These are phyloP conservation scores for Isatis tinctoria DNA, from an alignment of 345 rosid species.

Conservation along the genomic window DNA sequence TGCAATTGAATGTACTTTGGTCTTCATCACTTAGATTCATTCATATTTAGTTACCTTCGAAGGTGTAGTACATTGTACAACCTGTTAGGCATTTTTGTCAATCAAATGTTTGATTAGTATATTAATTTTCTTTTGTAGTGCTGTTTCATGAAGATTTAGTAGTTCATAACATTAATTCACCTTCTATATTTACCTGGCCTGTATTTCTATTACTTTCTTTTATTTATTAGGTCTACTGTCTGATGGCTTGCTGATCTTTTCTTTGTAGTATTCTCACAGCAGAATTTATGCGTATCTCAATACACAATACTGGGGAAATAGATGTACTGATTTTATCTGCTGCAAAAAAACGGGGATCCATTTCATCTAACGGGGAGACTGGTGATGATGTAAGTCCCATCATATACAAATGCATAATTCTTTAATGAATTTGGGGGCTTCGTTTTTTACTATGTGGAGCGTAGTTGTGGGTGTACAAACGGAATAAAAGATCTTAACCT, in stretches of 20 bases:
- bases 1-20: background rate
- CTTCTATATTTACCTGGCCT: too few relatives aligned
- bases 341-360: conserved; percentile 61
- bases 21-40: background rate
- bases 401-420: background rate
- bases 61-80: background rate
- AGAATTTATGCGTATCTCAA: conserved; percentile 89
- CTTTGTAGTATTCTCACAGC: conserved; percentile 81
- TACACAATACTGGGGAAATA: conserved; percentile 64
- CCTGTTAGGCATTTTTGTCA: background rate
- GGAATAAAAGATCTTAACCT: background rate
- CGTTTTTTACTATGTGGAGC: conserved; percentile 10
- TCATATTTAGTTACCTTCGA: background rate
- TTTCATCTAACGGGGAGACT: conserved; percentile 50
- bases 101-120: background rate
- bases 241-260: conserved; percentile 35
- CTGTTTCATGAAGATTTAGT: background rate
- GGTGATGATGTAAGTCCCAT: conserved; percentile 60
- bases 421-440: background rate
- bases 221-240: conserved; percentile 2
- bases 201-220: too few relatives aligned
- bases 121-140: background rate
- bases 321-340: conserved; percentile 62
- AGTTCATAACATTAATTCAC: background rate
- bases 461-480: background rate